Percentiles rank a stretch among this genome's conserved stretches.
Evolutionary conservation across 2,329 filamentous ascomycete genomes (phyloP).

Genomic region (Colletotrichum truncatum): DNA sequence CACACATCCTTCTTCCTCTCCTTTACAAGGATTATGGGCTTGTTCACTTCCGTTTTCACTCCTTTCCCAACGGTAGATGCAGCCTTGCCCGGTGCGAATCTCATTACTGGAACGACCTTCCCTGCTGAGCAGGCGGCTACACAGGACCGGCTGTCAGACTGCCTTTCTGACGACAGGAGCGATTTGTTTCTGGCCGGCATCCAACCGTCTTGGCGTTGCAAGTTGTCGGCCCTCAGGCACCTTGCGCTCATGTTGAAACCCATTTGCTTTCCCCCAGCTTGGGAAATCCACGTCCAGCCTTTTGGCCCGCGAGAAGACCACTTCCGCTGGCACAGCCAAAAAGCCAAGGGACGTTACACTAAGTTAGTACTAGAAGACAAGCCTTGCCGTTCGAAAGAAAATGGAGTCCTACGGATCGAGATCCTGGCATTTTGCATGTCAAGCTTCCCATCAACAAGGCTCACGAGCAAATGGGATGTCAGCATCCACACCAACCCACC

Average conservation of each 20-base stretch:
- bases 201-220: slow-evolving; percentile 19
- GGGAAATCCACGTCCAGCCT: not conserved
- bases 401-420: not conserved
- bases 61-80: not conserved
- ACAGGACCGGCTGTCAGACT: not conserved
- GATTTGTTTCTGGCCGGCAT: slow-evolving; percentile 5
- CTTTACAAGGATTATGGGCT: not conserved
- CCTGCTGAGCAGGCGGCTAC: not conserved
- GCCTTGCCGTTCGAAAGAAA: not conserved
- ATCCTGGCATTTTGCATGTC: not conserved
- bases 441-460: slow-evolving; percentile 23
- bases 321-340: too few relatives aligned
- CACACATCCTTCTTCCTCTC: not conserved
- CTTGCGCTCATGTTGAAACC: slow-evolving; percentile 6
- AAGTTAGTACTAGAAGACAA: not conserved
- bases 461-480: not conserved
- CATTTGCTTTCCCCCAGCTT: not conserved
- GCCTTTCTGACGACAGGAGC: slow-evolving; percentile 7
- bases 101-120: not conserved
- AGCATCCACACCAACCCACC: not conserved
- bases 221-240: not conserved
- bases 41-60: not conserved
- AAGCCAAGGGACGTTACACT: too few relatives aligned
- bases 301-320: too few relatives aligned
- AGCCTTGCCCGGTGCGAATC: slow-evolving; percentile 1